Conservation (phyloP, 257 asterid species). For the Capsicum baccatum region DNA sequence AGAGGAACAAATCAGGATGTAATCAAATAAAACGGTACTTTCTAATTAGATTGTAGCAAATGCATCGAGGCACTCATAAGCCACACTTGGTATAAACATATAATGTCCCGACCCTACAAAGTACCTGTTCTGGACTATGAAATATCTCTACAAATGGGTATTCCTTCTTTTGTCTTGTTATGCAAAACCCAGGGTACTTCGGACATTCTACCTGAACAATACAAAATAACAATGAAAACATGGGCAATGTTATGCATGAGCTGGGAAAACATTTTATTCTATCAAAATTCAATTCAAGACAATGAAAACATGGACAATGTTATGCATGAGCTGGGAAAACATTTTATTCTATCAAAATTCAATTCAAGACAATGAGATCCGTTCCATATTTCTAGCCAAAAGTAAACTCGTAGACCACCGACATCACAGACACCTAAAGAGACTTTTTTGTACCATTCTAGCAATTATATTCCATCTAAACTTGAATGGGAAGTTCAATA, state of each 20-base stretch:
- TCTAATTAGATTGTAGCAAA: neutral
- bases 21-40: neutral
- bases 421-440: neutral
- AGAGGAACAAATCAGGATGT: neutral
- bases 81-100: neutral
- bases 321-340: too few species aligned
- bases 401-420: neutral
- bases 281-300: too few species aligned
- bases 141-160: slow-evolving; percentile 88
- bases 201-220: slow-evolving; percentile 86
- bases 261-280: neutral
- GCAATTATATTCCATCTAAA: neutral
- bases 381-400: neutral
- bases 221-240: slow-evolving; percentile 26
- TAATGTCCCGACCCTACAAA: neutral
- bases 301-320: too few species aligned
- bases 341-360: neutral
- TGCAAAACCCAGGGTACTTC: slow-evolving; percentile 94
- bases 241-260: neutral
- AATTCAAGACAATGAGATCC: neutral
- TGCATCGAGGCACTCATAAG: slow-evolving; percentile 1
- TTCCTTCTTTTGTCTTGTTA: slow-evolving; percentile 85
- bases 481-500: neutral
- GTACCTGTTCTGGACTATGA: slow-evolving; percentile 88
- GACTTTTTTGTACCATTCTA: slow-evolving; percentile 3